A percentile compares a stretch with the other conserved stretches of the same genome.
phyloP scores from a whole-genome alignment of 1,284 basidiomycete species.

The Apiotrichum gracile region DNA sequence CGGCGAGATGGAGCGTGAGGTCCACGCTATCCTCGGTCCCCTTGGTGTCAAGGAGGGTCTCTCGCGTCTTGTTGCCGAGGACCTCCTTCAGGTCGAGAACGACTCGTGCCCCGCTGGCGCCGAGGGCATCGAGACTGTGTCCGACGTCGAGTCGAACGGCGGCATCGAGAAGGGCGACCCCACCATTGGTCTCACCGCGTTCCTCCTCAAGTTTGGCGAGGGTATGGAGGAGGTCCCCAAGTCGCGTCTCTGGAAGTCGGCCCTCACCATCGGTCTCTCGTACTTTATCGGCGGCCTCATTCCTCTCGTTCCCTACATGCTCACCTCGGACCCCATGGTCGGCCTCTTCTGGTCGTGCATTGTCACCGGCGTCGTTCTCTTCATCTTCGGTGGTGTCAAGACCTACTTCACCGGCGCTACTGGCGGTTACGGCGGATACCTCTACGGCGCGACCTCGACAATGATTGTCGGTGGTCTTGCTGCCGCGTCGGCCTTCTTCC shows the following conservation, averaged over 20 bases:
- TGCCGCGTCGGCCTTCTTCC: conserved; percentile 74
- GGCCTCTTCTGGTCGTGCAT: conserved; percentile 49
- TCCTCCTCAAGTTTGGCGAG: conserved; percentile 87
- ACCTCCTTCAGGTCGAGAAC: conserved; percentile 62
- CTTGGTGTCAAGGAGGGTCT: conserved; percentile 80
- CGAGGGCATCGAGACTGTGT: conserved; percentile 36
- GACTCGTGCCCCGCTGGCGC: conserved; percentile 24
- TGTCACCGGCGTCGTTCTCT: conserved; percentile 74
- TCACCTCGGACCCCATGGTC: conserved; percentile 54
- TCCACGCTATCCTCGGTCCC: conserved; percentile 76
- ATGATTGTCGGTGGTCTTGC: conserved; percentile 83
- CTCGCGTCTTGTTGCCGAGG: conserved; percentile 70
- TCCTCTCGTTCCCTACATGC: conserved; percentile 86
- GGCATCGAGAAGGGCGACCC: conserved; percentile 46
- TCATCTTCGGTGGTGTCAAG: conserved; percentile 85
- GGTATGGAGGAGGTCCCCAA: conserved; percentile 80
- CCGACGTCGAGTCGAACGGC: conserved; percentile 64
- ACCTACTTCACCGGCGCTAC: conserved; percentile 77
- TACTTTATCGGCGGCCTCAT: conserved; percentile 71
- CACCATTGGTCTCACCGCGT: conserved; percentile 73
- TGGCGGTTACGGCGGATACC: conserved; percentile 54
- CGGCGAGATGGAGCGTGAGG: conserved; percentile 93
- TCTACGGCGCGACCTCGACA: conserved; percentile 86
- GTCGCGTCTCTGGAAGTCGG: conserved; percentile 67
- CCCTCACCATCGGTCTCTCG: conserved; percentile 87